A percentile compares a stretch with the other conserved stretches of the same genome.
These are phyloP conservation scores for Kuraishia hungarica DNA, from an alignment of 805 yeast species.

Conservation along the genomic window DNA sequence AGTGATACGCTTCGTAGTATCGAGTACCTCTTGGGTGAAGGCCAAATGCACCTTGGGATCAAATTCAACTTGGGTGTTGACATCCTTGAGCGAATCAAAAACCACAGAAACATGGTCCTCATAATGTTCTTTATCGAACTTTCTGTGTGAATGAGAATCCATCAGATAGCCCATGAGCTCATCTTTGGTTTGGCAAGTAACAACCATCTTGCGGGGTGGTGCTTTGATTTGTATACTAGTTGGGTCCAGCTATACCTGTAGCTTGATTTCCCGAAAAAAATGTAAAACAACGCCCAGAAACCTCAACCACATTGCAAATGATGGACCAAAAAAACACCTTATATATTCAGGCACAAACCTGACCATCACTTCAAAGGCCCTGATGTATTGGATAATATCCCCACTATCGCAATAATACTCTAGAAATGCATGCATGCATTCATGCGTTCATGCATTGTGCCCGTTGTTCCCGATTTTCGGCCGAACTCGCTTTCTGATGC, in stretches of 20 bases:
- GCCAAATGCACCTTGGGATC: conserved; percentile 29
- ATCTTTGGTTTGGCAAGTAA: conserved; percentile 12
- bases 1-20: conserved; percentile 29
- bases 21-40: conserved; percentile 25
- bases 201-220: not conserved
- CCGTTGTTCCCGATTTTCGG: not conserved
- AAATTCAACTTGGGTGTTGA: conserved; percentile 21
- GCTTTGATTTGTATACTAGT: not conserved
- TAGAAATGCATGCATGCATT: no score
- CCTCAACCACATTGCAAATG: no score
- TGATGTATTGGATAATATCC: no score
- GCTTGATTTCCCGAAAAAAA: not conserved
- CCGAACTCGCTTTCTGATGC: not conserved
- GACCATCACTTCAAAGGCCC: no score
- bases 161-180: conserved; percentile 23
- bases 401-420: no score
- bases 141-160: conserved; percentile 28
- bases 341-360: no score
- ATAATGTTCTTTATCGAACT: conserved; percentile 24
- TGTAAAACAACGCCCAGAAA: no score
- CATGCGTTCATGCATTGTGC: no score
- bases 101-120: conserved; percentile 23
- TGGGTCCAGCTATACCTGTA: not conserved
- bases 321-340: no score
- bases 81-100: conserved; percentile 12